Base-by-base conservation (phyloP, 441 rosid species). In the Metrosideros polymorpha region DNA sequence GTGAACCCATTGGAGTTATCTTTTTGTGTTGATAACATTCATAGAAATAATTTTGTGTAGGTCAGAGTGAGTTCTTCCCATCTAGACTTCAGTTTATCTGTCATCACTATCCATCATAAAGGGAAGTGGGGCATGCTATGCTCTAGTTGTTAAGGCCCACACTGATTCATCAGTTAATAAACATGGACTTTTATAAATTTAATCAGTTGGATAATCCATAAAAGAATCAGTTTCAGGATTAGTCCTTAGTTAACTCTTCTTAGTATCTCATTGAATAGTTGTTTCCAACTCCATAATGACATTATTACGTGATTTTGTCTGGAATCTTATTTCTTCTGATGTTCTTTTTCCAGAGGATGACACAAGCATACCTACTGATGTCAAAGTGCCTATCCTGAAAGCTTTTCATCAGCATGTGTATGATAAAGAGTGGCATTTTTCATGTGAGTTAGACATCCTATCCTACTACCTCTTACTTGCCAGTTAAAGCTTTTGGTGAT, bases 321-420 rank as follows among this genome's bases (percentile, higher is more conserved):
- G 42, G 43, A 29, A 55, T 35, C 50, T 52, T 29, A 51, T 29
- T 25, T 19, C 4, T 86, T 79, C 35, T 84, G 14, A 75, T 89
- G 86, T 27, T 88, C 82, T 85, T n/a, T 75, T 85, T 88, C 88
- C 96, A 98, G 99, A 98, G 99, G 99, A 98, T 91, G 99, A 98
- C 85, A 96, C 98, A 86, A 94, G 98, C 95, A 91, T 98, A 86
- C 92, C 95, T 52, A 89, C 93, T 49, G 98, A 96, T 87, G 92
- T 95, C 89, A 98, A 96, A 89, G 94, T 98, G 85, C 99, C 99
- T 49, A 98, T 96, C 84, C 91, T 98, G 88, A 88, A 84, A 79
- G 95, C 93, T 49, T 98, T 98, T 87, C 95, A 96, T 90, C 92
- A 76, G 86, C 98, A 98, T 92, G 91, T 98, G 87, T 96, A 96